Percentiles rank a stretch among this genome's conserved stretches.
These are phyloP conservation scores for Fusarium multiceps DNA, from an alignment of 2,329 filamentous ascomycete species.

Conservation along the genomic window DNA sequence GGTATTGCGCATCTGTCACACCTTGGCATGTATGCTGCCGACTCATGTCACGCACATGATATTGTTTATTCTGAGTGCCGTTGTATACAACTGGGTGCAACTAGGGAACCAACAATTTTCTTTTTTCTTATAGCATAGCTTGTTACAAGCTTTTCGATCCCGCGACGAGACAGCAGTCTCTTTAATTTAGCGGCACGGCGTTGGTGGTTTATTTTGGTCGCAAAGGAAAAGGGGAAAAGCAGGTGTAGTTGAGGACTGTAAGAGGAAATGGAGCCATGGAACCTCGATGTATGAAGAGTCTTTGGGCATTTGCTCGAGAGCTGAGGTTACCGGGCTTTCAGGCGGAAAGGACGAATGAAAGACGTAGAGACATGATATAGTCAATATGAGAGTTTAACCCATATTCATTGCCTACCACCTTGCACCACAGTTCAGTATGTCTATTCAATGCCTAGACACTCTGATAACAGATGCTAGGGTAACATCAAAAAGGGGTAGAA, in stretches of 20 bases:
- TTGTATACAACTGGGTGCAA: conserved; percentile 5
- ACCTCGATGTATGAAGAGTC: not conserved
- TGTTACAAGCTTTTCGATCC: conserved; percentile 38
- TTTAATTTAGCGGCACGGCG: conserved; percentile 45
- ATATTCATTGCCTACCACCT: not conserved
- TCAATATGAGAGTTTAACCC: conserved; percentile 20
- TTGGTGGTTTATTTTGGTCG: conserved; percentile 44
- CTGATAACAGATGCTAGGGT: accelerated
- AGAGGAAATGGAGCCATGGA: not conserved
- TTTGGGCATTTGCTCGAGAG: not conserved
- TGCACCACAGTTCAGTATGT: not conserved
- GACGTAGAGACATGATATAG: conserved; percentile 24
- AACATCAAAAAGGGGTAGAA: not conserved
- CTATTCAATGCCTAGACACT: not conserved
- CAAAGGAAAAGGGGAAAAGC: conserved; percentile 24
- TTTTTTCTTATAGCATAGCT: conserved; percentile 33
- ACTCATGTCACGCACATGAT: not conserved
- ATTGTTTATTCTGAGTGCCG: not conserved
- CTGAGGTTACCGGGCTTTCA: not conserved
- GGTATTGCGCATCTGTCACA: not conserved
- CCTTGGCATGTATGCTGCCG: not conserved
- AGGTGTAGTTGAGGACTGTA: conserved; percentile 2
- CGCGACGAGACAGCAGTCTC: conserved; percentile 42
- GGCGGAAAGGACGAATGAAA: not conserved
- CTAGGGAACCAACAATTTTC: conserved; percentile 2